phyloP scores from a whole-genome alignment of 2,329 filamentous ascomycete species.

The Aspergillus pseudoglaucus region DNA sequence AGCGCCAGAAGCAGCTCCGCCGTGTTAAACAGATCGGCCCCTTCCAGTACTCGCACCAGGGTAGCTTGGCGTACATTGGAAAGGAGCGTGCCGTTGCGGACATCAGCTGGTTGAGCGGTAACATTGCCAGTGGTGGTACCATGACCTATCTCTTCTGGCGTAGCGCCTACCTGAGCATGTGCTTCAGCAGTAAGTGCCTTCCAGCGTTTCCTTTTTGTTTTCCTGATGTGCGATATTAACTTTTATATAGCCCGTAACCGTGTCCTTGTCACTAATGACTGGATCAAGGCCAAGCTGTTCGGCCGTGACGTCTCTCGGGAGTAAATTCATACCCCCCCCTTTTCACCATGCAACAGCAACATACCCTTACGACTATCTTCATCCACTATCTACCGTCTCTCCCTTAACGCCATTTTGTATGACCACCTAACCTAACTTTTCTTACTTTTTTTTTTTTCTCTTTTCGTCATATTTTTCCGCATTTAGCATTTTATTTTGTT shows the following conservation, averaged over 20 bases:
- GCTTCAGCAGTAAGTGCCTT: slow-evolving; percentile 84
- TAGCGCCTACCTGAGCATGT: slow-evolving; percentile 98
- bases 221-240: slow-evolving; percentile 7
- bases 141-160: slow-evolving; percentile 98
- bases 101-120: slow-evolving; percentile 94
- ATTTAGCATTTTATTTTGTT: slow-evolving; percentile 8
- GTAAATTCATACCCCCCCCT: slow-evolving; percentile 21
- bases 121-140: slow-evolving; percentile 86
- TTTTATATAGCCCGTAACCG: slow-evolving; percentile 70
- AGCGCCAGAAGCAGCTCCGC: slow-evolving; percentile 76
- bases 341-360: not conserved
- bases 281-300: slow-evolving; percentile 94
- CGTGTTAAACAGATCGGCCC: slow-evolving; percentile 92
- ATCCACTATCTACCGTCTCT: not conserved
- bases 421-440: slow-evolving; percentile 10
- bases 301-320: slow-evolving; percentile 72
- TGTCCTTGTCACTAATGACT: slow-evolving; percentile 86
- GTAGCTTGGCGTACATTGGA: slow-evolving; percentile 93
- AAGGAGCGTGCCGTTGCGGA: slow-evolving; percentile 97
- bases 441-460: slow-evolving; percentile 12
- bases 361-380: not conserved
- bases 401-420: slow-evolving; percentile 9
- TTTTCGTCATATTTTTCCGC: slow-evolving; percentile 15
- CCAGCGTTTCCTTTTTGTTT: not conserved
- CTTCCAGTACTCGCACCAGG: slow-evolving; percentile 98